Percentiles rank a stretch among this genome's conserved stretches.
Evolutionary conservation across 2,329 filamentous ascomycete species (phyloP).

Genomic region (Hirsutella thompsonii): DNA sequence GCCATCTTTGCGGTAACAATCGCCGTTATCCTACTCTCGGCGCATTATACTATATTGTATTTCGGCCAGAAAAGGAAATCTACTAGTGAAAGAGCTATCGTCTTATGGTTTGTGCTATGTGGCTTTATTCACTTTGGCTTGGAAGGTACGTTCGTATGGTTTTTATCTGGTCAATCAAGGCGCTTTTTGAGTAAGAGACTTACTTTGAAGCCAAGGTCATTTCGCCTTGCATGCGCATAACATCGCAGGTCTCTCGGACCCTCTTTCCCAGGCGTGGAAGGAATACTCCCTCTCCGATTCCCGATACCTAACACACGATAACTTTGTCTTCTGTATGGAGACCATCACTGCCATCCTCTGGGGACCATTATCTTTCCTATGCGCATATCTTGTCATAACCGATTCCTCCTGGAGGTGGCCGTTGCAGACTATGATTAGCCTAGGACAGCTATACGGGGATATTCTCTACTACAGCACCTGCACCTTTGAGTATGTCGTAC

Average conservation of each 20-base stretch:
- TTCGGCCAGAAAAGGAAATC: too few species aligned
- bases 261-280: conserved; percentile 44
- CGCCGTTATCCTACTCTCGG: conserved; percentile 39
- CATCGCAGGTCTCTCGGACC: conserved; percentile 24
- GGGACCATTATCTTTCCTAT: conserved; percentile 37
- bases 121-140: conserved; percentile 32
- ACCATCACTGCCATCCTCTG: conserved; percentile 36
- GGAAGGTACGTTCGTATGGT: conserved; percentile 20
- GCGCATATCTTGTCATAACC: conserved; percentile 29
- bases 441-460: conserved; percentile 38
- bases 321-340: conserved; percentile 44
- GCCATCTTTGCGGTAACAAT: background rate
- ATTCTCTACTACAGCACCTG: conserved; percentile 37
- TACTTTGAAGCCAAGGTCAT: conserved; percentile 24
- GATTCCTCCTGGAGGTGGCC: conserved; percentile 33
- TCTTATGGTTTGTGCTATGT: conserved; percentile 62
- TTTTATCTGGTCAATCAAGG: too few species aligned
- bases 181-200: too few species aligned
- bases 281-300: conserved; percentile 44
- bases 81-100: too few species aligned
- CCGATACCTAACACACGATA: conserved; percentile 37
- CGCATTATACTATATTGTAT: too few species aligned
- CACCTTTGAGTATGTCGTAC: conserved; percentile 25
- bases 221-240: conserved; percentile 28
- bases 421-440: conserved; percentile 30